A percentile compares a stretch with the other conserved stretches of the same genome.
phyloP scores from a whole-genome alignment of 441 rosid species.

The Mallotus japonicus region DNA sequence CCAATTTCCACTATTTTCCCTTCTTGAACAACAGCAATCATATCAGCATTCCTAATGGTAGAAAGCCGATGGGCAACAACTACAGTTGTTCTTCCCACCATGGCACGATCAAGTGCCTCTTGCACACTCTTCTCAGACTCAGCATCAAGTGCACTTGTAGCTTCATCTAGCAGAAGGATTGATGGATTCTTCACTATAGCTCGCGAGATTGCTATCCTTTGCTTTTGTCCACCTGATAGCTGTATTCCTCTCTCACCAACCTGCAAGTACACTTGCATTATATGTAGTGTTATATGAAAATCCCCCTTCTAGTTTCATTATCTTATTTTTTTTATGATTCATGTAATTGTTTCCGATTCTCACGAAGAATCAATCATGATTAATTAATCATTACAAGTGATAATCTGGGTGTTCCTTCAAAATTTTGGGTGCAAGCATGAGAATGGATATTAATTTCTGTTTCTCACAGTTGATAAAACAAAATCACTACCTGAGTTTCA shows the following conservation, averaged over 20 bases:
- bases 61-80: constrained; percentile 91
- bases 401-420: not conserved
- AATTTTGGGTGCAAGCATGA: not conserved
- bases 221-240: constrained; percentile 93
- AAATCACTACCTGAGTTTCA: constrained; percentile 73
- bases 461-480: not conserved
- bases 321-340: not conserved
- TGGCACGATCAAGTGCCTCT: constrained; percentile 85
- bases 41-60: constrained; percentile 79
- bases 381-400: not conserved
- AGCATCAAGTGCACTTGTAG: constrained; percentile 89
- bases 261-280: constrained; percentile 30
- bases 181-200: constrained; percentile 87
- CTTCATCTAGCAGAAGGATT: constrained; percentile 86
- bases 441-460: not conserved
- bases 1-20: constrained; percentile 86
- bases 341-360: not conserved
- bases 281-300: not conserved
- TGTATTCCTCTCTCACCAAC: constrained; percentile 95
- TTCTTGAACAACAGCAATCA: constrained; percentile 68
- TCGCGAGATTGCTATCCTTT: constrained; percentile 82
- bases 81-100: constrained; percentile 91
- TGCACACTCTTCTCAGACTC: constrained; percentile 95
- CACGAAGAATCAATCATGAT: not conserved
- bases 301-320: too few relatives aligned